phyloP scores from a whole-genome alignment of 768 basidiomycete genomes.

The Hericium erinaceus region DNA sequence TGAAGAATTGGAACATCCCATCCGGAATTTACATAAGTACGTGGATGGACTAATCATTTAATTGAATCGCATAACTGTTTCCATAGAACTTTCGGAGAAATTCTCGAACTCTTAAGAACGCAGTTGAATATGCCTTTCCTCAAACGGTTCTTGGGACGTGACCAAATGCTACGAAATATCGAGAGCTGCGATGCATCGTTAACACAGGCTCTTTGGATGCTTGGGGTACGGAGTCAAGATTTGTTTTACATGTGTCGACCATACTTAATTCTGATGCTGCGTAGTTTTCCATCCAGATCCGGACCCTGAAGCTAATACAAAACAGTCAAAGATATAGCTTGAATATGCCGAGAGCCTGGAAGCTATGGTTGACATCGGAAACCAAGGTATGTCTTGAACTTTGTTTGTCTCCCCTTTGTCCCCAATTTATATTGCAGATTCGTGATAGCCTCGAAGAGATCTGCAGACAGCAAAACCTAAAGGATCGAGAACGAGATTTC shows the following conservation, averaged over 20 bases:
- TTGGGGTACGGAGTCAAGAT: constrained; percentile 30
- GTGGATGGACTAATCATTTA: constrained; percentile 16
- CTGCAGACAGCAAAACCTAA: constrained; percentile 31
- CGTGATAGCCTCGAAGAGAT: constrained; percentile 14
- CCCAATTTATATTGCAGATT: constrained; percentile 3
- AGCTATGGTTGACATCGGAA: too few relatives aligned
- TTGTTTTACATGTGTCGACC: not conserved
- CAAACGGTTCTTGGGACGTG: constrained; percentile 67
- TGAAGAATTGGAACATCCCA: constrained; percentile 39
- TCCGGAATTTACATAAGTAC: constrained; percentile 41
- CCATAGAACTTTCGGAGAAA: constrained; percentile 31
- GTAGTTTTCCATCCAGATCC: constrained; percentile 40
- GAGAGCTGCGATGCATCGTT: constrained; percentile 41
- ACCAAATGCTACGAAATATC: constrained; percentile 53
- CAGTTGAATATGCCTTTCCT: constrained; percentile 62
- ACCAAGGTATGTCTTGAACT: too few relatives aligned
- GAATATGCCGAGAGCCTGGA: too few relatives aligned
- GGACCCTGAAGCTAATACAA: constrained; percentile 35
- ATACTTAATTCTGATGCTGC: too few relatives aligned
- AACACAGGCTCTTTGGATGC: constrained; percentile 45
- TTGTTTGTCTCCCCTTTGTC: constrained; percentile 24
- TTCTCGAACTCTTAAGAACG: constrained; percentile 44
- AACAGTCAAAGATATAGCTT: too few relatives aligned
- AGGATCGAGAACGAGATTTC: constrained; percentile 43
- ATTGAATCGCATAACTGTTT: too few relatives aligned